Evolutionary conservation across 2,329 filamentous ascomycete species (phyloP), one percentile per base, ranked within the genome.

Genomic region (Aspergillus japonicus): DNA sequence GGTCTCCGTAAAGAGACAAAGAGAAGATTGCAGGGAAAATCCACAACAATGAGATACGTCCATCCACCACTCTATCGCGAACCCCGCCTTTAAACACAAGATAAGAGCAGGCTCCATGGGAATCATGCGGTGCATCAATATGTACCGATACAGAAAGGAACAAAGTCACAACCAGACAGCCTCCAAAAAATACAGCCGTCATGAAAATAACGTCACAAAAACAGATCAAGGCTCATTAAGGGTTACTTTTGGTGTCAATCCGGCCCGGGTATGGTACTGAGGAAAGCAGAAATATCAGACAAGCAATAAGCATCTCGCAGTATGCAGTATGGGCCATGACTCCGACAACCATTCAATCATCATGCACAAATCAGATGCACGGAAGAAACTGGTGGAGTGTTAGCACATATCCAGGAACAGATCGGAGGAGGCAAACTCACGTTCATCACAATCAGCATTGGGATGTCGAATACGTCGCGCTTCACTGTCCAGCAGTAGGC

Each of bases 401-500:
- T 35, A 52, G 12, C 10, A 31, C 8, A 19, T n/a, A 42, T 44
- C 14, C 33, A 21, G 6, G 0, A 5, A 26, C 48, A 47, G 31
- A 14, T 14, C 26, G 56, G 51, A 19, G 48, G 50, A 23, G 21
- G 35, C n/a, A 26, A 11, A 88, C 93, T 89, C 76, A 97, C 95
- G 80, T 97, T 97, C 82, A 98, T 94, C 71, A 97, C 91, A 76
- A 98, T 96, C 80, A 98, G 83, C 92, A 97, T 96, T 23, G 95
- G 95, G 76, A 98, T 96, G 79, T 98, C 94, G 79, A 98, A 98
- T 47, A 95, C 91, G 76, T 99, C 95, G 64, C 94, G 85, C 80
- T 96, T 96, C 63, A 98, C 93, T 64, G 91, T 94, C 93, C 94
- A 98, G 80, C 91, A 96, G 78, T 96, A 96, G 69, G 90, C 92